A percentile compares a stretch with the other conserved stretches of the same genome.
Conservation (phyloP, 2,329 filamentous ascomycete species). For the Magnaporthiopsis incrustans region DNA sequence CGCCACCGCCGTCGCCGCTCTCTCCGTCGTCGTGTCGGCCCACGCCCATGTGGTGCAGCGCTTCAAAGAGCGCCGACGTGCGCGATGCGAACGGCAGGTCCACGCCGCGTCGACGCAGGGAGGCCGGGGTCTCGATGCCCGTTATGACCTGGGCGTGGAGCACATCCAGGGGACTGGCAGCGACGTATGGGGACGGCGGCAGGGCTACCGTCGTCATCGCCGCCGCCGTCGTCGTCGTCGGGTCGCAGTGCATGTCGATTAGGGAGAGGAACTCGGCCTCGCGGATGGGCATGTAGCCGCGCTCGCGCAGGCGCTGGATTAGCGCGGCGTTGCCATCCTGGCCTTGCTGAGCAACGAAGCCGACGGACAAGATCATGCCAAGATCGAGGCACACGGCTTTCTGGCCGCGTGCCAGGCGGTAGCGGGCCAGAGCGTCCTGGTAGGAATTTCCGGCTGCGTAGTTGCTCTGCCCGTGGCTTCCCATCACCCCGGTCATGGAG, state of each 20-base stretch:
- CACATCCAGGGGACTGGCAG: background rate
- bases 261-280: slow-evolving; percentile 41
- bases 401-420: slow-evolving; percentile 13
- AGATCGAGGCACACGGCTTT: slow-evolving; percentile 15
- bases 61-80: background rate
- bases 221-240: no score
- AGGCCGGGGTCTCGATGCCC: slow-evolving; percentile 36
- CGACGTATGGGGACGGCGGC: no score
- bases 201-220: background rate
- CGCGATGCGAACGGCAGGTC: background rate
- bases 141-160: slow-evolving; percentile 40
- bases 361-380: slow-evolving; percentile 18
- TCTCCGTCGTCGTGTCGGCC: background rate
- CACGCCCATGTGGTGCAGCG: background rate
- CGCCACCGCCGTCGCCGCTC: background rate
- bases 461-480: slow-evolving; percentile 17
- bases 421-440: slow-evolving; percentile 22
- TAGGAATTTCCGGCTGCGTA: slow-evolving; percentile 25
- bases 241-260: slow-evolving; percentile 20
- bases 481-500: slow-evolving; percentile 19
- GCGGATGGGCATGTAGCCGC: slow-evolving; percentile 46
- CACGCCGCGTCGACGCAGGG: background rate
- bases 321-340: slow-evolving; percentile 26
- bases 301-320: slow-evolving; percentile 38
- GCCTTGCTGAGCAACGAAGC: slow-evolving; percentile 40